Evolutionary conservation across 2,329 filamentous ascomycete genomes (phyloP).

Genomic region (Sporothrix pallida): DNA sequence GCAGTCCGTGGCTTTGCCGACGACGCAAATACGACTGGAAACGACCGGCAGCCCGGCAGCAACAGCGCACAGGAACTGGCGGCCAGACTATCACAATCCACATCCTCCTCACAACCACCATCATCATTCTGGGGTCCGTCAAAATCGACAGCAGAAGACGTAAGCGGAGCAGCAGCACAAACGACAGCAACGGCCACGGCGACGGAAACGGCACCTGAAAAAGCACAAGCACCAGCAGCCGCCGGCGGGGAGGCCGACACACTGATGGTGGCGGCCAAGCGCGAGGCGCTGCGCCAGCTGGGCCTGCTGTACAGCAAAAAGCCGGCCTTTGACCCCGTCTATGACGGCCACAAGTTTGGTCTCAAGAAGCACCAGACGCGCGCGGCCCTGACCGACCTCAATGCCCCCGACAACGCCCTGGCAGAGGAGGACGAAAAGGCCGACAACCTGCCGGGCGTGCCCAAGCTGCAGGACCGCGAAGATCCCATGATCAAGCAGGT

Average conservation of each 20-base stretch:
- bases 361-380: constrained; percentile 56
- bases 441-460: constrained; percentile 38
- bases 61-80: too few species aligned
- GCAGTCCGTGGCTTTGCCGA: neutral
- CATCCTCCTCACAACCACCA: neutral
- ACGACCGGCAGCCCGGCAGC: constrained; percentile 34
- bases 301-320: constrained; percentile 45
- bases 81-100: too few species aligned
- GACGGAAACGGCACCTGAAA: too few species aligned
- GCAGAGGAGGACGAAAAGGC: neutral
- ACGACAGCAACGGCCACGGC: too few species aligned
- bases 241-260: neutral
- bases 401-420: constrained; percentile 1
- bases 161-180: too few species aligned
- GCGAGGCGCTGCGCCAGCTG: constrained; percentile 49
- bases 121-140: neutral
- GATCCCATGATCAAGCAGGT: constrained; percentile 85
- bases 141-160: too few species aligned
- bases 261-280: constrained; percentile 49
- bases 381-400: neutral
- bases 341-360: constrained; percentile 75
- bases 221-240: too few species aligned
- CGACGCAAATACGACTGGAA: neutral
- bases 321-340: constrained; percentile 42
- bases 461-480: constrained; percentile 79